Percentiles rank a stretch among this genome's conserved stretches.
Conservation (phyloP, 352 stramenopile genomes). For the Peronospora tabacina region DNA sequence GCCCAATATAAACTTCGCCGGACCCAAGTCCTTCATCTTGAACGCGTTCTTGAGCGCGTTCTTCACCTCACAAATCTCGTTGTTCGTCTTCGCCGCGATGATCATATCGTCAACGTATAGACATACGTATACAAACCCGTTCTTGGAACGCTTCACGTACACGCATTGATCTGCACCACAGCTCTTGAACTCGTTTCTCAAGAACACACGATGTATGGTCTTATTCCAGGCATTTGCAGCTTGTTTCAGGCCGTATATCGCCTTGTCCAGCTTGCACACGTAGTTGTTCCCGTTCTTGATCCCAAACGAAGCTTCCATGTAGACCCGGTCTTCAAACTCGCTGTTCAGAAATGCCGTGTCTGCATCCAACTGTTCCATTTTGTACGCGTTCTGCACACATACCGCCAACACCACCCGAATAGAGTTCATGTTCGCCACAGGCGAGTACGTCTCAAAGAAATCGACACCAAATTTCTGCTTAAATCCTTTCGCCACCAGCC, state of each 20-base stretch:
- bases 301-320: conserved; percentile 8
- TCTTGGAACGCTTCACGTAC: conserved; percentile 10
- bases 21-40: not conserved
- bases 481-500: not conserved
- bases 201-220: conserved; percentile 15
- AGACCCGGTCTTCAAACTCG: conserved; percentile 1
- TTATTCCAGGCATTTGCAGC: conserved; percentile 19
- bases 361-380: conserved; percentile 29
- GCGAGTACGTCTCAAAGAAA: conserved; percentile 4
- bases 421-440: conserved; percentile 34
- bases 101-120: conserved; percentile 10
- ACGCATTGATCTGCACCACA: conserved; percentile 15
- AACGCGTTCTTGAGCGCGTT: not conserved
- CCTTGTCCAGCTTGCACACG: conserved; percentile 12
- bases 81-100: conserved; percentile 6
- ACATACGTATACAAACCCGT: conserved; percentile 10
- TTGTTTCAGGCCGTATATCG: conserved; percentile 19
- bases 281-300: not conserved
- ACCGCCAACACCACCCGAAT: conserved; percentile 24
- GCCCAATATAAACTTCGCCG: not conserved
- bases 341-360: conserved; percentile 32
- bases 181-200: conserved; percentile 11
- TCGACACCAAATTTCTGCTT: not conserved
- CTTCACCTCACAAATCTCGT: conserved; percentile 12
- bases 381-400: not conserved